Evolutionary conservation across 2,329 filamentous ascomycete genomes (phyloP).

Genomic region (Fusarium odoratissimum): DNA sequence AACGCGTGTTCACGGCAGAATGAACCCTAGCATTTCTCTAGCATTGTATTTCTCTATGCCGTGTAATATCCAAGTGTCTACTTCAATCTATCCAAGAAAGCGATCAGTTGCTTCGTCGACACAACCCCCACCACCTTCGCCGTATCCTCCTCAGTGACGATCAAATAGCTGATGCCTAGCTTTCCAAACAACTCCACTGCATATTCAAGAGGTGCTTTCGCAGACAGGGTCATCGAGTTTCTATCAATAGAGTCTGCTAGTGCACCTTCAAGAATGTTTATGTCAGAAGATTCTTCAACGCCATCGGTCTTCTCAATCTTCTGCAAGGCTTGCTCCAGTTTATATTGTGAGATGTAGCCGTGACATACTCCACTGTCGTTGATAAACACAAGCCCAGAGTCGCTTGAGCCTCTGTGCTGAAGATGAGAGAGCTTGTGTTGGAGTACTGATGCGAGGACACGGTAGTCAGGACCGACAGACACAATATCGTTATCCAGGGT

Average conservation of each 20-base stretch:
- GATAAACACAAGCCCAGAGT: slow-evolving; percentile 10
- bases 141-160: slow-evolving; percentile 12
- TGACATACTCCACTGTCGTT: slow-evolving; percentile 7
- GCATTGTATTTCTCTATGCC: no score
- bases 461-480: not conserved
- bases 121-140: slow-evolving; percentile 11
- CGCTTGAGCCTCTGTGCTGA: not conserved
- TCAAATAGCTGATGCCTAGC: not conserved
- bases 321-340: not conserved
- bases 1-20: accelerated
- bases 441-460: not conserved
- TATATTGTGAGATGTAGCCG: slow-evolving; percentile 1
- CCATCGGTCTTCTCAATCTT: not conserved
- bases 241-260: not conserved
- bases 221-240: not conserved
- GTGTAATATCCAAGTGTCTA: accelerated
- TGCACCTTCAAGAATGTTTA: not conserved
- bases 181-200: slow-evolving; percentile 23
- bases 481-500: not conserved
- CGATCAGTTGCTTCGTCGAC: not conserved
- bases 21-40: accelerated
- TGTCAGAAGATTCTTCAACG: not conserved
- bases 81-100: not conserved
- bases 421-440: not conserved
- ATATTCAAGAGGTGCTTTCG: slow-evolving; percentile 21